Percentiles rank a stretch among this genome's conserved stretches.
Evolutionary conservation across 1,284 basidiomycete genomes (phyloP).

Genomic region (Pseudozyma thailandica): DNA sequence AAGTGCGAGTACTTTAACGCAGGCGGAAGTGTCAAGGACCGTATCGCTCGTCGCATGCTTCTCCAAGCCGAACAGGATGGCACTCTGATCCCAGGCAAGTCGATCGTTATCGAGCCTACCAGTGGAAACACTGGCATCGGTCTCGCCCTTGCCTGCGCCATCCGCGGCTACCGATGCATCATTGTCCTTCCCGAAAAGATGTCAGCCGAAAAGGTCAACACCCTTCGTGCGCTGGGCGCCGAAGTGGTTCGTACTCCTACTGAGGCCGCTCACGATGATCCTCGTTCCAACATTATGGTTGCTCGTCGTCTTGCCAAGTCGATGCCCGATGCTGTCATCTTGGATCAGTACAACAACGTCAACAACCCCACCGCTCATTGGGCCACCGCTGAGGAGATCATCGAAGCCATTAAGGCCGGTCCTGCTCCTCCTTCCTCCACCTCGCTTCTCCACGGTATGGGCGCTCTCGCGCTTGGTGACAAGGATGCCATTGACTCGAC

Average conservation of each 20-base stretch:
- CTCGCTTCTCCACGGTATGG: conserved; percentile 29
- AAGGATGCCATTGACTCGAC: conserved; percentile 21
- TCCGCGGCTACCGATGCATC: conserved; percentile 82
- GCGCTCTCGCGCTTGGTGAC: conserved; percentile 69
- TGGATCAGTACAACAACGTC: conserved; percentile 82
- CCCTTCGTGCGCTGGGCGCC: conserved; percentile 88
- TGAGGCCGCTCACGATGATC: conserved; percentile 83
- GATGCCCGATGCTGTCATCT: conserved; percentile 86
- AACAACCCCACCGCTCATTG: conserved; percentile 71
- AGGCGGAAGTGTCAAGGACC: conserved; percentile 94
- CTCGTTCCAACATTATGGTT: conserved; percentile 89
- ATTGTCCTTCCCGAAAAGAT: conserved; percentile 95
- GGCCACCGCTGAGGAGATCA: conserved; percentile 63
- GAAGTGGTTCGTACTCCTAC: conserved; percentile 95
- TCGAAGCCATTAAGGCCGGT: conserved; percentile 78
- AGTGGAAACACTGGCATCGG: conserved; percentile 89
- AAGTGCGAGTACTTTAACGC: conserved; percentile 91
- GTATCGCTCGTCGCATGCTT: conserved; percentile 88
- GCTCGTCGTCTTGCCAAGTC: conserved; percentile 80
- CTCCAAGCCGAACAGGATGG: conserved; percentile 89
- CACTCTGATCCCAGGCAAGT: conserved; percentile 84
- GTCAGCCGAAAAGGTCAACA: conserved; percentile 93
- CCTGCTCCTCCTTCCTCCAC: conserved; percentile 59
- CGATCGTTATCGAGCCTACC: conserved; percentile 86
- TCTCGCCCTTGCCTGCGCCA: conserved; percentile 79